A percentile compares a stretch with the other conserved stretches of the same genome.
These are phyloP conservation scores for Leccinellum albellum DNA, from an alignment of 768 basidiomycete genomes.

Conservation along the genomic window DNA sequence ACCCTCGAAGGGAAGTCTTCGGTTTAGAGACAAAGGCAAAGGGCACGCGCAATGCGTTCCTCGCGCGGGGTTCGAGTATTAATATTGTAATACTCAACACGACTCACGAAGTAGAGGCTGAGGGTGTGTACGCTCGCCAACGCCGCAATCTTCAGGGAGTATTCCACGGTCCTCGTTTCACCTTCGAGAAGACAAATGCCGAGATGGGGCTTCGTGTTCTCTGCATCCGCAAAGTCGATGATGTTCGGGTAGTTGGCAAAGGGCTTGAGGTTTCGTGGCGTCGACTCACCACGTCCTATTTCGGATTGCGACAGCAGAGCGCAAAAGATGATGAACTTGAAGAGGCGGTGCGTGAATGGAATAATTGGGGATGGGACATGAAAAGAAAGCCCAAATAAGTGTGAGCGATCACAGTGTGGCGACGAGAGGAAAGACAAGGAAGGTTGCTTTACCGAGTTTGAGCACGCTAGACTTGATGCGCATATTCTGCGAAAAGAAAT, in stretches of 20 bases:
- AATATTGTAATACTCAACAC: not conserved
- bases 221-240: constrained; percentile 74
- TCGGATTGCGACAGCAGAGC: not conserved
- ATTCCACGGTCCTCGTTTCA: constrained; percentile 65
- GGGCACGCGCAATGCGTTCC: constrained; percentile 10
- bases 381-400: not conserved
- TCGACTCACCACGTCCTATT: constrained; percentile 67
- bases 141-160: constrained; percentile 71
- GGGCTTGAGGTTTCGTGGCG: constrained; percentile 69
- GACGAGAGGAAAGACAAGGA: constrained; percentile 8
- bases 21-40: constrained; percentile 5
- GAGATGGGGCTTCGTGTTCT: constrained; percentile 64
- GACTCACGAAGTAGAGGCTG: constrained; percentile 76
- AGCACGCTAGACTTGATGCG: constrained; percentile 69
- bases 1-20: constrained; percentile 38
- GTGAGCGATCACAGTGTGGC: constrained; percentile 11
- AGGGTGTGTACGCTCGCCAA: constrained; percentile 72
- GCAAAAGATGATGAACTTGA: not conserved
- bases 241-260: constrained; percentile 73
- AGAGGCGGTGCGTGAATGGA: constrained; percentile 1
- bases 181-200: constrained; percentile 70
- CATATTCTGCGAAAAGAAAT: constrained; percentile 75
- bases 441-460: constrained; percentile 58
- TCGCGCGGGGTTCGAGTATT: not conserved
- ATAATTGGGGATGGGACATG: constrained; percentile 1